Base-by-base conservation (phyloP, 371 early-diverging fungal genomes). In the Mucor mucedo region DNA sequence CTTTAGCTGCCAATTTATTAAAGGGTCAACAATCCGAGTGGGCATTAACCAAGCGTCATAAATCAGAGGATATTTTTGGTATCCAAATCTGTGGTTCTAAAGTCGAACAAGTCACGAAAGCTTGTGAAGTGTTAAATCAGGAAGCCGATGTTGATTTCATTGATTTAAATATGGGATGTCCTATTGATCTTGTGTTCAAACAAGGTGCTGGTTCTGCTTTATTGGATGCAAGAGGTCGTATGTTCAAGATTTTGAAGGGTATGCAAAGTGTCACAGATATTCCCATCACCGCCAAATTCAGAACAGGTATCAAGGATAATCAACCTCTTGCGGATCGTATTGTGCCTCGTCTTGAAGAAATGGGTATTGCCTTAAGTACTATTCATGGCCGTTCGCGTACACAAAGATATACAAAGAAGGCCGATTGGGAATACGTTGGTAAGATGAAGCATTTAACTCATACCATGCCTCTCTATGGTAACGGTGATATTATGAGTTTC, bases 121-220 rank as follows among this genome's bases (percentile, higher is more conserved):
- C 90, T 6, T 84, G 87, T 35, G 92, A 94, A 67, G 68, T 90
- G 21, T 79, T 98, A 62, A 83, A 87, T 55, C 70, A 83, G 11
- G 79, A 87, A 49, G 76, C 84, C 10, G 81, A 84, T 9, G 88
- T 95, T 21, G 98, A 98, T 69, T 98, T 98, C 75, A 88, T 98
- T 44, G 98, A 98, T 77, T 76, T 98, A 52, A 98, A 98, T 75
- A 78, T 93, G 84, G 98, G 98, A 0, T 98, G 98, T 71, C 98
- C 98, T 10, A 92, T 97, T 45, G 98, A 98, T 63, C 70, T 88
- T 29, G 88, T 96, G 9, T 93, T 80, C 62, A 87, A 90, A 41
- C 80, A 76, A 61, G 98, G 98, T 30, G 86, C 85, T 55, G 98
- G 98, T 40, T 90, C 91, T 48, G 94, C 93, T 30, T 80, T 98